Evolutionary conservation across 495 filamentous ascomycete species (phyloP).

Genomic region (Aspergillus heteromorphus): DNA sequence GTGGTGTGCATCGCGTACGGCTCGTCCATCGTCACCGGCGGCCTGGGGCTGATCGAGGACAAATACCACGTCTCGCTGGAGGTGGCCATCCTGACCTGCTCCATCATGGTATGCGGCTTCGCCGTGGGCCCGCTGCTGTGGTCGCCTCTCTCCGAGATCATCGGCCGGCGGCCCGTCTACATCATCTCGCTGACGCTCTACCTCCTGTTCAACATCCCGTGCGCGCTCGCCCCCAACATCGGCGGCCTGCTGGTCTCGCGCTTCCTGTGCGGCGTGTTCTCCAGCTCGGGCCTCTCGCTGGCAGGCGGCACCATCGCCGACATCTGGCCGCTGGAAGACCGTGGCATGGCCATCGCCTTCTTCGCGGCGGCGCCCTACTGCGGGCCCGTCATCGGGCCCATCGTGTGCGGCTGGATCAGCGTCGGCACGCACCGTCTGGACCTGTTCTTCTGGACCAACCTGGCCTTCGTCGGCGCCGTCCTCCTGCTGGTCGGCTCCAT

Average conservation of each 20-base stretch:
- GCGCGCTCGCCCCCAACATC: slow-evolving; percentile 52
- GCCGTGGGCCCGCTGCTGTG: slow-evolving; percentile 49
- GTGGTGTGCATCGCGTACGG: slow-evolving; percentile 53
- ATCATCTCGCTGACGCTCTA: slow-evolving; percentile 48
- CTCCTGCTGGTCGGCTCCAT: slow-evolving; percentile 44
- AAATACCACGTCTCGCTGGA: slow-evolving; percentile 60
- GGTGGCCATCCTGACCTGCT: slow-evolving; percentile 53
- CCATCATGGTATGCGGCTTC: slow-evolving; percentile 38
- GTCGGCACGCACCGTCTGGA: slow-evolving; percentile 49
- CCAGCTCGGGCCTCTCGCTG: slow-evolving; percentile 55
- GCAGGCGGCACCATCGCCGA: slow-evolving; percentile 58
- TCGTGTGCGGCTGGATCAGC: slow-evolving; percentile 53
- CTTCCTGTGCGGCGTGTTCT: slow-evolving; percentile 56
- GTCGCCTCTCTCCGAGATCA: slow-evolving; percentile 71
- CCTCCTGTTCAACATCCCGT: slow-evolving; percentile 53
- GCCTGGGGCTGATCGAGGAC: slow-evolving; percentile 50
- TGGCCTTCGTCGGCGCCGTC: slow-evolving; percentile 40
- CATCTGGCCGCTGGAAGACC: slow-evolving; percentile 53
- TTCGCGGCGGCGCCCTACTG: slow-evolving; percentile 51
- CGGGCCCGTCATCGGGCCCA: slow-evolving; percentile 54
- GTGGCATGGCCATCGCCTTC: slow-evolving; percentile 55
- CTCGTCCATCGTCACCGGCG: slow-evolving; percentile 57
- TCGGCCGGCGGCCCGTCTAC: slow-evolving; percentile 57
- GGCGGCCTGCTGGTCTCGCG: slow-evolving; percentile 50
- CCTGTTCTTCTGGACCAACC: slow-evolving; percentile 45